These are phyloP conservation scores for Curvularia sp. DNA, from an alignment of 2,329 filamentous ascomycete genomes.

Conservation along the genomic window DNA sequence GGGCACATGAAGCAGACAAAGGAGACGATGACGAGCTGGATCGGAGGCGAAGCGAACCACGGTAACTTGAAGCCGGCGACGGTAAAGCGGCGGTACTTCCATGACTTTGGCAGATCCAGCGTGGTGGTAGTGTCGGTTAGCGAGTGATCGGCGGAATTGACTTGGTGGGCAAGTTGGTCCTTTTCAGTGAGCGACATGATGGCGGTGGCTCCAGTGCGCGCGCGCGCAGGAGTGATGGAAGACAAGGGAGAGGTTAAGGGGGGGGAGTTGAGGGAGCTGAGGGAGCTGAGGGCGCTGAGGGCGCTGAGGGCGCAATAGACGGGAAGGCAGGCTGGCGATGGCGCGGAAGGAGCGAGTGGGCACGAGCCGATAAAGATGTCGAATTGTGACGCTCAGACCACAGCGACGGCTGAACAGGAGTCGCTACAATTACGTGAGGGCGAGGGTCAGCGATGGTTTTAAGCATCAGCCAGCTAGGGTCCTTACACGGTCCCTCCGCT, in stretches of 20 bases:
- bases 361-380: constrained; percentile 20
- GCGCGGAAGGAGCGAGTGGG: constrained; percentile 2
- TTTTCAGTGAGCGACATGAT: constrained; percentile 43
- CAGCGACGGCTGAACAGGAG: constrained; percentile 10
- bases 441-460: constrained; percentile 36
- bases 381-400: constrained; percentile 23
- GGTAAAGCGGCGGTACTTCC: constrained; percentile 57
- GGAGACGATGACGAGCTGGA: constrained; percentile 59
- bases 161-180: constrained; percentile 31
- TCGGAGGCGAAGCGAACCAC: constrained; percentile 59
- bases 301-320: background rate
- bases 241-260: background rate
- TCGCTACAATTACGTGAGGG: constrained; percentile 30
- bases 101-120: constrained; percentile 52
- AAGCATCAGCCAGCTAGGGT: constrained; percentile 38
- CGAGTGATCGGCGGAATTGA: constrained; percentile 42
- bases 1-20: constrained; percentile 63
- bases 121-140: constrained; percentile 40
- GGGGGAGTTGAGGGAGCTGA: background rate
- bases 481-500: constrained; percentile 27
- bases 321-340: background rate
- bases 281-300: background rate
- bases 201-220: constrained; percentile 5
- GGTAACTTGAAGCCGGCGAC: constrained; percentile 54
- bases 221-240: background rate